Conservation (phyloP, 192 early-diverging fungal species). For the Gryganskiella cystojenkinii region DNA sequence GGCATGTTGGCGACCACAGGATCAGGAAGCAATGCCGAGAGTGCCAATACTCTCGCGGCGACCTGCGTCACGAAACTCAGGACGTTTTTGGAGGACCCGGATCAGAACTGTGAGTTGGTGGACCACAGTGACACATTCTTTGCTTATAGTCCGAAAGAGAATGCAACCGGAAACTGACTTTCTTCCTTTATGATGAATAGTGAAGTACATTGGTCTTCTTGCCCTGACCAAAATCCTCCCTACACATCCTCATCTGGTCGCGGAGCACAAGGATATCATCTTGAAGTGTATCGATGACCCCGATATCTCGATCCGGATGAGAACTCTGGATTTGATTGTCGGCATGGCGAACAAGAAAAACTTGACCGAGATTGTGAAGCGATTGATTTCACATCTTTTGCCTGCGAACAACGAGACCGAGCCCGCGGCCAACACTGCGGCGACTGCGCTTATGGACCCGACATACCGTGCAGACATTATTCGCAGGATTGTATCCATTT, state of each 20-base stretch:
- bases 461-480: conserved; percentile 87
- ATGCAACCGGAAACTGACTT: neutral
- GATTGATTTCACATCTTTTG: conserved; percentile 82
- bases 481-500: conserved; percentile 82
- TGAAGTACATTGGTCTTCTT: conserved; percentile 93
- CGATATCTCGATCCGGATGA: conserved; percentile 91
- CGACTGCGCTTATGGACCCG: conserved; percentile 63
- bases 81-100: conserved; percentile 83
- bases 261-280: conserved; percentile 85
- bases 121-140: neutral
- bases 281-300: conserved; percentile 91
- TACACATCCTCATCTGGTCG: conserved; percentile 85
- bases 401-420: conserved; percentile 61
- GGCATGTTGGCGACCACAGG: conserved; percentile 80
- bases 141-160: neutral
- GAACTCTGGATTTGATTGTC: conserved; percentile 87
- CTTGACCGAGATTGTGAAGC: conserved; percentile 83
- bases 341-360: conserved; percentile 89
- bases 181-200: conserved; percentile 50
- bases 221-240: conserved; percentile 86
- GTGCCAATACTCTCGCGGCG: conserved; percentile 71
- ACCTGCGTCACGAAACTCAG: conserved; percentile 88
- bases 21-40: conserved; percentile 56
- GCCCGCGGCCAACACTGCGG: conserved; percentile 19
- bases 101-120: conserved; percentile 86